Percentiles rank a stretch among this genome's conserved stretches.
Evolutionary conservation across 1,284 basidiomycete genomes (phyloP).

Genomic region (Bjerkandera adusta): DNA sequence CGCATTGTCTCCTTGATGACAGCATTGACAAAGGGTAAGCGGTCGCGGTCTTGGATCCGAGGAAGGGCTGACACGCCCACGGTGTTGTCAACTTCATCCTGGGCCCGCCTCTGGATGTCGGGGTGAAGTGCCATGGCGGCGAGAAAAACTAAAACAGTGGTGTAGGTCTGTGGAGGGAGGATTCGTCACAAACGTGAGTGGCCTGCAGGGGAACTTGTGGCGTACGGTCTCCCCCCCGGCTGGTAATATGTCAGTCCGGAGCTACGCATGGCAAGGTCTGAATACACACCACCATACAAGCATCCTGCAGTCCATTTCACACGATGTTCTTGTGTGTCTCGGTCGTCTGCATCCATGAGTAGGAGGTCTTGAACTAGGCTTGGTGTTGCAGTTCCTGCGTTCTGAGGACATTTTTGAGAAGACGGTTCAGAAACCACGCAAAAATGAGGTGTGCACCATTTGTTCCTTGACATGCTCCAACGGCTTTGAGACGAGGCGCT

Average conservation of each 20-base stretch:
- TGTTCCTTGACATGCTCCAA: constrained; percentile 1
- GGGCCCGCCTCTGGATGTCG: constrained; percentile 7
- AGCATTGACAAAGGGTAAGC: constrained; percentile 17
- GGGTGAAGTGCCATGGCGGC: constrained; percentile 12
- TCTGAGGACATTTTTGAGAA: neutral
- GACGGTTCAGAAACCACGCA: neutral
- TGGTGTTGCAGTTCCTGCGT: neutral
- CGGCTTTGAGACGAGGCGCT: constrained; percentile 19
- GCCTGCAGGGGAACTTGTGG: neutral
- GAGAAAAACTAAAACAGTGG: constrained; percentile 9
- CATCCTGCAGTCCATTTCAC: constrained; percentile 21
- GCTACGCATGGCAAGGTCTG: too few species aligned
- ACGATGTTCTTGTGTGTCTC: constrained; percentile 20
- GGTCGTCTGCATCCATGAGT: constrained; percentile 15
- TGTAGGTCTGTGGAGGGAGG: constrained; percentile 4
- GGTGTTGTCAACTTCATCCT: constrained; percentile 11
- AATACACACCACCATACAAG: constrained; percentile 19
- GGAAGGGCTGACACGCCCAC: constrained; percentile 11
- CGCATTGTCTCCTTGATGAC: constrained; percentile 16
- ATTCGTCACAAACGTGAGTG: neutral
- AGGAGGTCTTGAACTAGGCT: neutral
- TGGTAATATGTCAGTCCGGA: neutral
- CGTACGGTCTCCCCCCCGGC: constrained; percentile 2
- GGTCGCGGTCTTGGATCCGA: constrained; percentile 4
- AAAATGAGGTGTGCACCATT: neutral